Conservation (phyloP, 148 eudicot species). For the Nepenthes gracilis region DNA sequence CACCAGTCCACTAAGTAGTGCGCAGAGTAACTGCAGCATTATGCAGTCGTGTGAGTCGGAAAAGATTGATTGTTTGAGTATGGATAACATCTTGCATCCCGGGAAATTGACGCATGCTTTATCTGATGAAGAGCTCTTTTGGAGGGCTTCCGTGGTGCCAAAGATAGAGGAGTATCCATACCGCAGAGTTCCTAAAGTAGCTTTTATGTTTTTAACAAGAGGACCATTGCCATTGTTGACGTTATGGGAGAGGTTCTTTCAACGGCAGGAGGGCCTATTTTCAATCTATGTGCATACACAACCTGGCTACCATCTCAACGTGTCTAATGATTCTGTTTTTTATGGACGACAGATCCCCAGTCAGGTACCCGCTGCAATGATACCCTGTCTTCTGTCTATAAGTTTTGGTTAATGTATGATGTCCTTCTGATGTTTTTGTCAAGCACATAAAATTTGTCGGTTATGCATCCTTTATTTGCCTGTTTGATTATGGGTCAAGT, state of each 20-base stretch:
- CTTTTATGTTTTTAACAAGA: constrained; percentile 69
- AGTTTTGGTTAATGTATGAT: not conserved
- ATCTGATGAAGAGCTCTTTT: constrained; percentile 45
- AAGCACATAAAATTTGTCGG: no score
- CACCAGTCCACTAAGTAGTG: not conserved
- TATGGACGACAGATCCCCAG: constrained; percentile 54
- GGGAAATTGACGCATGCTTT: constrained; percentile 40
- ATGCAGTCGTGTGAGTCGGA: not conserved
- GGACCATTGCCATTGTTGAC: constrained; percentile 40
- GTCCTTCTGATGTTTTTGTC: no score
- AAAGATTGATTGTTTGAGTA: not conserved
- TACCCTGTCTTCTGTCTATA: not conserved
- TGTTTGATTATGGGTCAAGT: no score
- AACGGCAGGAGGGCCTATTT: constrained; percentile 44
- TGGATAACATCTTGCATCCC: constrained; percentile 8
- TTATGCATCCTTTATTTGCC: no score
- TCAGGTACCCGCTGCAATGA: constrained; percentile 27
- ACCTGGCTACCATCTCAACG: constrained; percentile 13
- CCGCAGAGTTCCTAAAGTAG: constrained; percentile 40
- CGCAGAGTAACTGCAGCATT: not conserved
- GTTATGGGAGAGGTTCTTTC: constrained; percentile 69
- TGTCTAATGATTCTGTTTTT: constrained; percentile 34
- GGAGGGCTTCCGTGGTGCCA: constrained; percentile 62
- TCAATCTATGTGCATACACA: constrained; percentile 60
- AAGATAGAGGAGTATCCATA: constrained; percentile 27